phyloP scores from a whole-genome alignment of 495 filamentous ascomycete species.

The Daldinia bambusicola region DNA sequence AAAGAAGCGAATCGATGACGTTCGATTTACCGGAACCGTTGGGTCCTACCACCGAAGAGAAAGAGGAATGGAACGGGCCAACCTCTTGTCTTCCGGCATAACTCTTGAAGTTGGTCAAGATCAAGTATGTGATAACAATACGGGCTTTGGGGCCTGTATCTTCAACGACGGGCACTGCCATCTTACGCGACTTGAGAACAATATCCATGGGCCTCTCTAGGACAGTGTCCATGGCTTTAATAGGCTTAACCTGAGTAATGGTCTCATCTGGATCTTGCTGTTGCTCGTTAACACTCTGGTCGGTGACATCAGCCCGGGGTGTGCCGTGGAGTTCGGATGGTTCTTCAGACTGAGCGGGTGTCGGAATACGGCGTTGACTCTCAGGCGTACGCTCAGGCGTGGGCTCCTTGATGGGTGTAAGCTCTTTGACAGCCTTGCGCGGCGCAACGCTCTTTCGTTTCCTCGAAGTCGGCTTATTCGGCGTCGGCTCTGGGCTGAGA shows the following conservation, averaged over 20 bases:
- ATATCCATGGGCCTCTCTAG: slow-evolving; percentile 95
- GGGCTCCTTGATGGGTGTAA: slow-evolving; percentile 52
- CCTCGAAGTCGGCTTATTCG: slow-evolving; percentile 67
- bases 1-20: slow-evolving; percentile 96
- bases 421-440: slow-evolving; percentile 53
- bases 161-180: slow-evolving; percentile 70
- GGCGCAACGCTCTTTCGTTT: slow-evolving; percentile 77
- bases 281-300: slow-evolving; percentile 68
- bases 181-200: slow-evolving; percentile 83
- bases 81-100: slow-evolving; percentile 96
- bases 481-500: slow-evolving; percentile 65
- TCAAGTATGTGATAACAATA: slow-evolving; percentile 88
- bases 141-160: slow-evolving; percentile 81
- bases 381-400: slow-evolving; percentile 57
- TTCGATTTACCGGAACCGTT: slow-evolving; percentile 99
- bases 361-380: slow-evolving; percentile 59
- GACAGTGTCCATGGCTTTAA: slow-evolving; percentile 77
- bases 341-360: slow-evolving; percentile 58
- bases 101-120: slow-evolving; percentile 97
- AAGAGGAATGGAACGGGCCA: slow-evolving; percentile 95
- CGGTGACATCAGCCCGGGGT: slow-evolving; percentile 82
- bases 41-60: slow-evolving; percentile 98
- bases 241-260: slow-evolving; percentile 65
- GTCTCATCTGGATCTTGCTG: slow-evolving; percentile 52
- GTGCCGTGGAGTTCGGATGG: slow-evolving; percentile 61